Percentiles rank a stretch among this genome's conserved stretches.
Conservation (phyloP, 805 yeast species). For the Wickerhamiella azyma region DNA sequence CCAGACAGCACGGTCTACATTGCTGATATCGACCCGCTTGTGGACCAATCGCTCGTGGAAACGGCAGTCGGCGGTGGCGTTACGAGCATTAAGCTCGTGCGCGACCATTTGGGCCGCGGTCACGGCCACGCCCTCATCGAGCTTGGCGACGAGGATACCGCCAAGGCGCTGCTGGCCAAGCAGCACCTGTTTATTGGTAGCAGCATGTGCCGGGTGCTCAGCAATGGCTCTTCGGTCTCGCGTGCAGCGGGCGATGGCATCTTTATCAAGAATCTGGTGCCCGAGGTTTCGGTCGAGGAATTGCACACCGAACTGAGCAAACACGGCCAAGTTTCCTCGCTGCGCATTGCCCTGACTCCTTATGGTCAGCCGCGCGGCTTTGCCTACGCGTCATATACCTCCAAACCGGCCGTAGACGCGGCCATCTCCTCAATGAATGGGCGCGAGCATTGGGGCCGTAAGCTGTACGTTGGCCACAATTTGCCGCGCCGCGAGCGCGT, state of each 20-base stretch:
- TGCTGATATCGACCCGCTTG: slow-evolving; percentile 17
- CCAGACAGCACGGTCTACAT: slow-evolving; percentile 13
- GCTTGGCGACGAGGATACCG: slow-evolving; percentile 13
- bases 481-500: slow-evolving; percentile 50
- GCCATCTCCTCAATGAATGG: slow-evolving; percentile 19
- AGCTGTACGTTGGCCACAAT: slow-evolving; percentile 44
- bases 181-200: slow-evolving; percentile 17
- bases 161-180: slow-evolving; percentile 7
- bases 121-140: slow-evolving; percentile 10
- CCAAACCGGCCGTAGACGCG: slow-evolving; percentile 12
- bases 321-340: slow-evolving; percentile 16
- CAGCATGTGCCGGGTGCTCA: slow-evolving; percentile 15
- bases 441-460: slow-evolving; percentile 22
- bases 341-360: slow-evolving; percentile 18
- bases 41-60: slow-evolving; percentile 15
- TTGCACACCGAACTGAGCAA: slow-evolving; percentile 14
- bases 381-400: slow-evolving; percentile 17
- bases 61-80: slow-evolving; percentile 14
- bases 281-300: slow-evolving; percentile 37
- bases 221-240: slow-evolving; percentile 3
- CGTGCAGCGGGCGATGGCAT: slow-evolving; percentile 24
- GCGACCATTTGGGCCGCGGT: slow-evolving; percentile 15
- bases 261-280: slow-evolving; percentile 70
- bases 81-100: slow-evolving; percentile 13
- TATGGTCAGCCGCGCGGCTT: slow-evolving; percentile 19